A percentile compares a stretch with the other conserved stretches of the same genome.
Evolutionary conservation across 2,329 filamentous ascomycete species (phyloP).

Genomic region (Alternaria arborescens): DNA sequence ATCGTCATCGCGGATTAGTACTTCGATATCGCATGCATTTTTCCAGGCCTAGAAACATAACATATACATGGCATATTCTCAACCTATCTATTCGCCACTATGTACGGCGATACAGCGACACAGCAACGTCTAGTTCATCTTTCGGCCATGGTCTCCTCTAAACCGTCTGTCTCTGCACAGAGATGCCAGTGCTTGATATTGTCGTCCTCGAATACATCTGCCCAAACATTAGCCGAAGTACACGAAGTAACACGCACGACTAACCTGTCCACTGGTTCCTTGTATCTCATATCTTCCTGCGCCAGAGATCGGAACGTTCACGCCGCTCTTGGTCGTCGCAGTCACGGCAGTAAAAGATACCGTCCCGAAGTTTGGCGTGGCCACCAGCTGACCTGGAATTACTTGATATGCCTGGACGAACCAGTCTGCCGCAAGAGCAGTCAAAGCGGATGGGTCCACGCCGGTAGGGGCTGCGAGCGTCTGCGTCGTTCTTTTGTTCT

Average conservation of each 20-base stretch:
- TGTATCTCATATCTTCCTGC: slow-evolving; percentile 37
- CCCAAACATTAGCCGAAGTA: neutral
- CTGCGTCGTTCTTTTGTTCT: slow-evolving; percentile 31
- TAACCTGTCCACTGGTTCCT: slow-evolving; percentile 36
- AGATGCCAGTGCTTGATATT: slow-evolving; percentile 22
- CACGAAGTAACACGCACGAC: neutral
- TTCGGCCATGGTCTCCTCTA: neutral
- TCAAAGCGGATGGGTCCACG: slow-evolving; percentile 22
- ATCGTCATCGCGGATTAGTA: neutral
- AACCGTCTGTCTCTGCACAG: slow-evolving; percentile 18
- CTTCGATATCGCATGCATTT: neutral
- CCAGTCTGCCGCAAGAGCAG: slow-evolving; percentile 33
- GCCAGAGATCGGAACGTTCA: slow-evolving; percentile 23
- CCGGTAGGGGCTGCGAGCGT: slow-evolving; percentile 24
- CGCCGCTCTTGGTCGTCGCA: slow-evolving; percentile 31
- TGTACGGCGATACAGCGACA: neutral
- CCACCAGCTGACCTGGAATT: slow-evolving; percentile 29
- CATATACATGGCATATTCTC: neutral
- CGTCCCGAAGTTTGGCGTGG: slow-evolving; percentile 30
- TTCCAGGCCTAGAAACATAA: neutral
- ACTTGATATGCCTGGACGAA: slow-evolving; percentile 39
- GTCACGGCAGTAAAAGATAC: slow-evolving; percentile 29
- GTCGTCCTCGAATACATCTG: slow-evolving; percentile 38
- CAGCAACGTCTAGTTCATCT: neutral
- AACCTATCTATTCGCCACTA: neutral